A percentile compares a stretch with the other conserved stretches of the same genome.
phyloP scores from a whole-genome alignment of 1,284 basidiomycete genomes.

The Ceratobasidium sp. region DNA sequence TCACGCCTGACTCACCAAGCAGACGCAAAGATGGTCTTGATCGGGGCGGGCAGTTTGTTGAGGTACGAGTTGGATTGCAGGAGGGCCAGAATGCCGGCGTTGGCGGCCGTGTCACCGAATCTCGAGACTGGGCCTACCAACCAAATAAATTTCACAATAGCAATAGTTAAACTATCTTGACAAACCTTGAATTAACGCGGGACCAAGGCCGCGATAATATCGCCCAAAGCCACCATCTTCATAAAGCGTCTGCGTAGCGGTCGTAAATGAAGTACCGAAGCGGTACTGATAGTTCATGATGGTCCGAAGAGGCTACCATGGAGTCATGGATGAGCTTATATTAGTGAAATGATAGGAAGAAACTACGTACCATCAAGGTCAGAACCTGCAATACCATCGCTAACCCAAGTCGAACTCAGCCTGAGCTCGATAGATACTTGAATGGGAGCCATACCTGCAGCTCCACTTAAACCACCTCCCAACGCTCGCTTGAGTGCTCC shows the following conservation, averaged over 20 bases:
- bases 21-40: slow-evolving; percentile 78
- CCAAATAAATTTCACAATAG: background rate
- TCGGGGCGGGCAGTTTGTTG: slow-evolving; percentile 62
- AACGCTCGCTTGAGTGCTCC: slow-evolving; percentile 78
- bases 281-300: slow-evolving; percentile 93
- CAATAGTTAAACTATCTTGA: slow-evolving; percentile 50
- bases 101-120: slow-evolving; percentile 89
- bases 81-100: slow-evolving; percentile 78
- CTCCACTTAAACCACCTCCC: slow-evolving; percentile 85
- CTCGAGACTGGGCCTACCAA: slow-evolving; percentile 55
- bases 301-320: slow-evolving; percentile 74
- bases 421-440: background rate
- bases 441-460: slow-evolving; percentile 64
- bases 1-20: slow-evolving; percentile 60
- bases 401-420: slow-evolving; percentile 43
- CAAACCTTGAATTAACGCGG: slow-evolving; percentile 81
- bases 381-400: slow-evolving; percentile 91
- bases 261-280: slow-evolving; percentile 75
- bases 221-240: slow-evolving; percentile 77
- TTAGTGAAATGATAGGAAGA: slow-evolving; percentile 7
- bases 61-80: slow-evolving; percentile 72
- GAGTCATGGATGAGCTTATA: background rate
- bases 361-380: slow-evolving; percentile 69
- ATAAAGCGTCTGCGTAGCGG: slow-evolving; percentile 71
- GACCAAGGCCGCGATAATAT: slow-evolving; percentile 81